Base-by-base conservation (phyloP, 2,329 filamentous ascomycete genomes). In the Hypoxylon sp. region DNA sequence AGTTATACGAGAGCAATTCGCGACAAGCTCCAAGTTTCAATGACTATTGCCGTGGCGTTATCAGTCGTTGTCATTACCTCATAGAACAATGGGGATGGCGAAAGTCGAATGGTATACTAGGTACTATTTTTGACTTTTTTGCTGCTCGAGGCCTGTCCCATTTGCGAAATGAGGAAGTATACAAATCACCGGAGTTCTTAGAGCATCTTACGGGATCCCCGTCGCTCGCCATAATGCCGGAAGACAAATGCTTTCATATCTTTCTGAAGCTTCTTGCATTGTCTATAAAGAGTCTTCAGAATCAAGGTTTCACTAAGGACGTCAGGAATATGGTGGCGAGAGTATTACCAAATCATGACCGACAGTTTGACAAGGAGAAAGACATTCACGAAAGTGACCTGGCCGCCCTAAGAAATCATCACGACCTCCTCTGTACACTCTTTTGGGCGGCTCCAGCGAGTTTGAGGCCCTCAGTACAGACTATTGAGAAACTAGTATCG, bases 111-210 rank as follows among this genome's bases (percentile, higher is more conserved):
- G 80, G 82, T 10, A 82, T 91, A 13, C 80, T 91, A 32, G 87
- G 89, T 1, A 81, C 84, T 1, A 84, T 91, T 2, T 91, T 91
- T 68, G 89, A 91, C 76, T 91, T 91, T 73, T 91, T 91, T 71
- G 89, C 88, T 9, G 85, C 85, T 1, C 87, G 89, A 68, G 84
- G 86, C 49, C 82, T 91, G 10, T 84, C 84, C 2, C 87, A 91
- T 75, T 75, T 92, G 45, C 85, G 87, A 38, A 90, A 91, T 64
- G 90, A 91, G 74, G 87, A 90, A 73, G 86, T 84, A 1, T 86
- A 86, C 71, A 82, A 82, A 60, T 91, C 89, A 3, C 88, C 89
- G 0, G 79, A 78, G 2, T 91, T 91, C 57, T 79, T 91, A 0
- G 87, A 90, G 51, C 80, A 87, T 17, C 83, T 91, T 1, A 80